These are phyloP conservation scores for Scheffersomyces titani DNA, from an alignment of 1,139 yeast species.

Conservation along the genomic window DNA sequence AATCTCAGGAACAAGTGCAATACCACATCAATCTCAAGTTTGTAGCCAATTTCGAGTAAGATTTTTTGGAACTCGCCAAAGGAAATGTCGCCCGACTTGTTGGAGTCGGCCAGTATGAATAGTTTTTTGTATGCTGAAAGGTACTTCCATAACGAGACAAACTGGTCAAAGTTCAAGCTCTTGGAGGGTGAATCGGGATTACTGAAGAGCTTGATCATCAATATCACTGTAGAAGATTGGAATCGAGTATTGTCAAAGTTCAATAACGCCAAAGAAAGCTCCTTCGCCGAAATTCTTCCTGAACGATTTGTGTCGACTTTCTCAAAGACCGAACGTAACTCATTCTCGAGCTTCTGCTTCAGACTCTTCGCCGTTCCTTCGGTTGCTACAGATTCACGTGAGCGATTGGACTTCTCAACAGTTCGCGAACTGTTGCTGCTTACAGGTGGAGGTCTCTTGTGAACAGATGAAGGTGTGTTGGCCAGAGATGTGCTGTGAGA, in stretches of 20 bases:
- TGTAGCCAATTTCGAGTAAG: constrained; percentile 70
- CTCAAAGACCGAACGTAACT: constrained; percentile 55
- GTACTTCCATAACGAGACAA: constrained; percentile 72
- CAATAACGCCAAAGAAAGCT: constrained; percentile 60
- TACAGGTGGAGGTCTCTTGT: constrained; percentile 15
- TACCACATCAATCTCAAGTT: constrained; percentile 62
- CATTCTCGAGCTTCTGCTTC: constrained; percentile 47
- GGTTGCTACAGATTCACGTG: constrained; percentile 1
- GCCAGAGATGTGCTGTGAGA: constrained; percentile 1
- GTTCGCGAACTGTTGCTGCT: constrained; percentile 5
- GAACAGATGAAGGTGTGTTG: constrained; percentile 5
- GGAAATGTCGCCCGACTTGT: constrained; percentile 62
- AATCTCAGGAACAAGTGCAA: constrained; percentile 63
- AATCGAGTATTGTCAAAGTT: constrained; percentile 69
- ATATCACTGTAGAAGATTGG: constrained; percentile 59
- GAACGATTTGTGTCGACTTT: constrained; percentile 55
- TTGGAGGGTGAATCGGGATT: constrained; percentile 38
- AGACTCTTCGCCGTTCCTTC: constrained; percentile 7
- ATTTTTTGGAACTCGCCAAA: constrained; percentile 69
- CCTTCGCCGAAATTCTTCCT: constrained; percentile 60
- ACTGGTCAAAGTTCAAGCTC: constrained; percentile 60
- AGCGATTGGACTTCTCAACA: constrained; percentile 3
- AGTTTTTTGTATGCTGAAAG: constrained; percentile 70
- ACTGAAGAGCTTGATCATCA: constrained; percentile 66
- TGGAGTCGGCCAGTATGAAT: constrained; percentile 63